Base-by-base conservation (phyloP, 192 early-diverging fungal genomes). In the Backusella tuberculispora region DNA sequence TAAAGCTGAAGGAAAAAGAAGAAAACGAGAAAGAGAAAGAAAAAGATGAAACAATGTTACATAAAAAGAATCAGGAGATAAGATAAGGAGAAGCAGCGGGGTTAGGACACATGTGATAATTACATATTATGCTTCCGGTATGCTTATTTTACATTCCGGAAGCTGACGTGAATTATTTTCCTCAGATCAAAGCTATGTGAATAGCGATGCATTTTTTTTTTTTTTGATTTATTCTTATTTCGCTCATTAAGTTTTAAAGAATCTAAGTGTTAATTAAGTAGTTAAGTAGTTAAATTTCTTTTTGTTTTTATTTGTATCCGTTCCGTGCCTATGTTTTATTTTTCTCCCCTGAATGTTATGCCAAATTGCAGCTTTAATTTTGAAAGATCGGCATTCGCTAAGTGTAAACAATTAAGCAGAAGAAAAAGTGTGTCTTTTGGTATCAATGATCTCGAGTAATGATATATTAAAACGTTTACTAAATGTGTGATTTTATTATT, bases 61-160 rank as follows among this genome's bases (percentile, higher is more conserved):
- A 56, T 56, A 56, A 56, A 56, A 10, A 56, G 50, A 56, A 56
- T 56, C 19, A 21, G 50, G 50, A 66, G 65, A 66, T 66, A 40
- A 67, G 65, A 67, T 67, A 67, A 67, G 38, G 38, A 41, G 38
- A 38, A 4, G 17, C 47, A 24, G 53, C 21, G 21, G 21, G 53
- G 53, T 13, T 13, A 26, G 41, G 40, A 7, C n/a, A 38, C 66
- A 67, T 67, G 66, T 67, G 66, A 67, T 67, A 42, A 60, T 60
- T 60, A 60, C 53, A 60, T 34, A 34, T 60, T 60, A 60, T 60
- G 53, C 53, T 24, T 60, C 53, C 53, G 53, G 53, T 34, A 34
- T 34, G 2, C 6, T 60, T 12, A 12, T 12, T 12, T 60, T 60
- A 26, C 53, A 60, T 60, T 60, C 21, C 53, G 21, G 48, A 5